These are phyloP conservation scores for Acacia confusa DNA, from an alignment of 306 rosid genomes.

Conservation along the genomic window DNA sequence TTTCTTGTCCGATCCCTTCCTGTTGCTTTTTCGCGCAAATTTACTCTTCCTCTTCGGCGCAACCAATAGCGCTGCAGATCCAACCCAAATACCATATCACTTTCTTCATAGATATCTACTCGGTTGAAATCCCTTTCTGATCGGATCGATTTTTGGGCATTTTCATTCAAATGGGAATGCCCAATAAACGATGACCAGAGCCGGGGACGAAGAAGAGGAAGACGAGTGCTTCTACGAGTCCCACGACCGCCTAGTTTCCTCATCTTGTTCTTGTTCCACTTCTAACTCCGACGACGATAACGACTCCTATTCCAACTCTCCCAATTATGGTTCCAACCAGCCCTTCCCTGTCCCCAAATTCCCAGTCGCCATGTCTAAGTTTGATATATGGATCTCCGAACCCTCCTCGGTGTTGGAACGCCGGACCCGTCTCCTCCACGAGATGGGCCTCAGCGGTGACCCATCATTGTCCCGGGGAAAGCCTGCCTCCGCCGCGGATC, in stretches of 20 bases:
- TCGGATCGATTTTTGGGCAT: conserved; percentile 48
- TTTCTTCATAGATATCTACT: background rate
- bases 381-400: conserved; percentile 81
- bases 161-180: conserved; percentile 72
- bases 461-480: conserved; percentile 56
- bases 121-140: conserved; percentile 18
- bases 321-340: conserved; percentile 49
- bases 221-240: conserved; percentile 76
- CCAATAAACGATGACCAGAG: conserved; percentile 65
- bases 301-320: conserved; percentile 32
- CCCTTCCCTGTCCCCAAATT: conserved; percentile 53
- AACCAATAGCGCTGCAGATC: conserved; percentile 28
- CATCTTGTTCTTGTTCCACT: conserved; percentile 73
- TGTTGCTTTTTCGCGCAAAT: conserved; percentile 16
- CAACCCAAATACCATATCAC: conserved; percentile 1
- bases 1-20: conserved; percentile 40
- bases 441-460: conserved; percentile 71
- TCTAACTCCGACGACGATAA: conserved; percentile 60
- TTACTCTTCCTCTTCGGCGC: background rate
- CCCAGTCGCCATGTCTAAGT: conserved; percentile 56
- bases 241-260: conserved; percentile 73
- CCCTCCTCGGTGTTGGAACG: conserved; percentile 86
- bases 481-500: conserved; percentile 22
- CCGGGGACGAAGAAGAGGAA: conserved; percentile 51
- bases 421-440: conserved; percentile 63